Conservation (phyloP, 495 filamentous ascomycete genomes). For the Corynascus novoguineensis region DNA sequence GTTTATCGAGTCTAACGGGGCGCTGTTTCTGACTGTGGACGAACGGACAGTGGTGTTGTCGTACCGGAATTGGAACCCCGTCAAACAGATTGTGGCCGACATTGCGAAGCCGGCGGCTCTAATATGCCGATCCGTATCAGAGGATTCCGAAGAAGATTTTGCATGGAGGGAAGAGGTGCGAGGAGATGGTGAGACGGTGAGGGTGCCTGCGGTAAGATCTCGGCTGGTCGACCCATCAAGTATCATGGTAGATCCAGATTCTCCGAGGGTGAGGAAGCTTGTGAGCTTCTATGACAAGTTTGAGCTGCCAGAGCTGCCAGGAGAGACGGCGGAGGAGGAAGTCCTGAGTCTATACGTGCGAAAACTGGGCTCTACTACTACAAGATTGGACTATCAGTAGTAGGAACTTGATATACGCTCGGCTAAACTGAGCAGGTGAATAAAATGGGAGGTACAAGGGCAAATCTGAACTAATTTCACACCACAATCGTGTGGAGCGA, state of each 20-base stretch:
- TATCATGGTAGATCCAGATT: slow-evolving; percentile 13
- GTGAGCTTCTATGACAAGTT: slow-evolving; percentile 7
- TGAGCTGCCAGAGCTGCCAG: slow-evolving; percentile 13
- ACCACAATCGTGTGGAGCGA: too few species aligned
- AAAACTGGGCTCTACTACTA: neutral
- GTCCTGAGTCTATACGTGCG: slow-evolving; percentile 4
- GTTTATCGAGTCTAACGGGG: slow-evolving; percentile 14
- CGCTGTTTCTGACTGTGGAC: slow-evolving; percentile 19
- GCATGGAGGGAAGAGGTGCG: neutral
- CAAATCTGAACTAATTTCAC: too few species aligned
- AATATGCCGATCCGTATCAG: slow-evolving; percentile 20
- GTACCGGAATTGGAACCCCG: slow-evolving; percentile 32
- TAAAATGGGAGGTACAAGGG: too few species aligned
- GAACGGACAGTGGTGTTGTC: slow-evolving; percentile 17
- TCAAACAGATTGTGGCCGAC: slow-evolving; percentile 25
- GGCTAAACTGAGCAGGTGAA: too few species aligned
- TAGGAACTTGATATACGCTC: neutral
- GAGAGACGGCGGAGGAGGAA: neutral
- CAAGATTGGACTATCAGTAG: slow-evolving; percentile 9
- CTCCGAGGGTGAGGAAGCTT: slow-evolving; percentile 17
- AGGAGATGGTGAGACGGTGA: neutral
- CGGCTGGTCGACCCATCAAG: neutral
- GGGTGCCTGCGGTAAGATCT: slow-evolving; percentile 8
- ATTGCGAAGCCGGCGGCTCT: slow-evolving; percentile 18
- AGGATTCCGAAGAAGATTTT: slow-evolving; percentile 9